Conservation (phyloP, 495 filamentous ascomycete genomes). For the Aspergillus affinis region DNA sequence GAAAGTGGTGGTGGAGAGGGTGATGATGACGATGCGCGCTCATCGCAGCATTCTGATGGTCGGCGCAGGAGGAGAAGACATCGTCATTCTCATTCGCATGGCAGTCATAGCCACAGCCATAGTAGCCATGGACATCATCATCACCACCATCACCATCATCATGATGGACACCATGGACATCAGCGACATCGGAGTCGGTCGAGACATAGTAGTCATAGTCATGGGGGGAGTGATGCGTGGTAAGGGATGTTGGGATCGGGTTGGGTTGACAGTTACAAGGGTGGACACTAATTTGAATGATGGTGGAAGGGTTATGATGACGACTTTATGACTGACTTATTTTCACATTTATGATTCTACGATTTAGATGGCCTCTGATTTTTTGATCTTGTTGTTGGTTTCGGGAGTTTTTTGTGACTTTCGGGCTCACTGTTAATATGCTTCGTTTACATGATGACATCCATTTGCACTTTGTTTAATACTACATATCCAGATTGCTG, state of each 20-base stretch:
- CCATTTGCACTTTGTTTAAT: too few relatives aligned
- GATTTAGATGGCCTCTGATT: background rate
- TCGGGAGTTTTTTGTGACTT: background rate
- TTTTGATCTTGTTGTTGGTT: too few relatives aligned
- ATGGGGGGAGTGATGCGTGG: background rate
- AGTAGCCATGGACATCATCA: slow-evolving; percentile 18
- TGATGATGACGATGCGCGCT: background rate
- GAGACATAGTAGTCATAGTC: slow-evolving; percentile 18
- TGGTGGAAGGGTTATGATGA: background rate
- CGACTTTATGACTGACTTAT: background rate
- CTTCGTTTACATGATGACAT: too few relatives aligned
- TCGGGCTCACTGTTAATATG: background rate
- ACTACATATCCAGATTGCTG: too few relatives aligned
- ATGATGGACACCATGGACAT: slow-evolving; percentile 17
- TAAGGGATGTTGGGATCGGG: background rate
- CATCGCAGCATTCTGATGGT: background rate
- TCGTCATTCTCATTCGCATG: slow-evolving; percentile 6
- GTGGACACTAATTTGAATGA: background rate
- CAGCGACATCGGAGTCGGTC: slow-evolving; percentile 29
- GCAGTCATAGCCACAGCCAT: slow-evolving; percentile 11
- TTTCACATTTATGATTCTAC: background rate
- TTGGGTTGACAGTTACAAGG: too few relatives aligned
- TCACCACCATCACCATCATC: slow-evolving; percentile 22
- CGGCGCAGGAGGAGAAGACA: background rate
- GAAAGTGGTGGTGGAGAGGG: slow-evolving; percentile 15